These are phyloP conservation scores for Solanum tarijense DNA, from an alignment of 257 asterid species.

Conservation along the genomic window DNA sequence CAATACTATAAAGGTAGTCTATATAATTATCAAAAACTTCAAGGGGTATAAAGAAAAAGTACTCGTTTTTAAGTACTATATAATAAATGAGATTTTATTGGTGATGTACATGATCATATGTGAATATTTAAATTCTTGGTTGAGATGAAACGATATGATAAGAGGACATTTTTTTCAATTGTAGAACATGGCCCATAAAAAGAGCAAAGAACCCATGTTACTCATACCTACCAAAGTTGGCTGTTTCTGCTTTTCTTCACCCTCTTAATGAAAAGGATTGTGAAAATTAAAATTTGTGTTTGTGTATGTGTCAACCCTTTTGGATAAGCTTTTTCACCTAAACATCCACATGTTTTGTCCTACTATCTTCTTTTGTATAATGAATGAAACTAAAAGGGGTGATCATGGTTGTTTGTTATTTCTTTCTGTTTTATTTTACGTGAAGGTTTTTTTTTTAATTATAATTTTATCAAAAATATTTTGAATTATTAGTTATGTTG, in stretches of 20 bases:
- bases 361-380: neutral
- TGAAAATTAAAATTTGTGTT: neutral
- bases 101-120: neutral
- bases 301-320: neutral
- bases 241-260: neutral
- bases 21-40: neutral
- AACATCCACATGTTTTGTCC: neutral
- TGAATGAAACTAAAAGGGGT: neutral
- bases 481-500: neutral
- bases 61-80: neutral
- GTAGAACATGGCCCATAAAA: neutral
- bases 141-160: neutral
- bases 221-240: neutral
- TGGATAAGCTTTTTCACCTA: neutral
- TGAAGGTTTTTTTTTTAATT: no score
- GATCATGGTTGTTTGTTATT: neutral
- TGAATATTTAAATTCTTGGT: neutral
- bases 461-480: neutral
- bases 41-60: neutral
- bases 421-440: neutral
- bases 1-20: neutral
- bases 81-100: neutral
- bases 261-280: neutral
- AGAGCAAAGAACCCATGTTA: neutral
- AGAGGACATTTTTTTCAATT: neutral